Base-by-base conservation (phyloP, 202 grass and related monocot genomes). In the Brachypodium distachyon region DNA sequence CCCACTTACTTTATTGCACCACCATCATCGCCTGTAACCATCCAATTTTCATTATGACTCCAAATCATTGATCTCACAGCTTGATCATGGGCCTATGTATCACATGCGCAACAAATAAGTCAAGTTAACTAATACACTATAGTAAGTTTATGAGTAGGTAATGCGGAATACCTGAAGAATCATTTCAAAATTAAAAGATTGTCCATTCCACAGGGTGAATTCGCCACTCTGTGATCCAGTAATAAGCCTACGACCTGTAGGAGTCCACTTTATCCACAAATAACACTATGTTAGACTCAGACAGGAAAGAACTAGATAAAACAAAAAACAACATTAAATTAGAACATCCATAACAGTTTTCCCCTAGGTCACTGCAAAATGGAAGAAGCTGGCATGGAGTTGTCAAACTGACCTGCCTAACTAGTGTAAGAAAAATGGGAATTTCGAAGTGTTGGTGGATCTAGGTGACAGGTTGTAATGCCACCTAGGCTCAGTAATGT, bases 141-240 rank as follows among this genome's bases (percentile, higher is more conserved):
- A 67, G 27, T 29, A 83, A 49, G 26, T 73, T 53, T 82, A 84
- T 22, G 4, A 63, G 72, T 34, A 77, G 58, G 11, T 52, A 46
- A 60, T 47, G 43, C 49, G 9, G 64, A 78, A 81, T 94, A 99
- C 96, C 91, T 99, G 96, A 87, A 99, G 96, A 78, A 99, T 99
- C 96, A 99, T 99, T 82, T 99, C 96, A 82, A 99, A 99, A 70
- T 99, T 99, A 86, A 99, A 99, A 85, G 96, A 99, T 84, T 99
- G 96, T 6, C 96, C 96, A 90, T 99, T 99, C 96, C 96, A 99
- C 50, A 99, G 71, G 42, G 96, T 99, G 68, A 99, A 99, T 86
- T 99, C 96, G 70, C 96, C 96, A 49, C 96, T 99, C 22, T 94
- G 89, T 48, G 96, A 99, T 70, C 96, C 96, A 62, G 96, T 99